phyloP scores from a whole-genome alignment of 352 stramenopile genomes.

The Phytophthora foliorum region DNA sequence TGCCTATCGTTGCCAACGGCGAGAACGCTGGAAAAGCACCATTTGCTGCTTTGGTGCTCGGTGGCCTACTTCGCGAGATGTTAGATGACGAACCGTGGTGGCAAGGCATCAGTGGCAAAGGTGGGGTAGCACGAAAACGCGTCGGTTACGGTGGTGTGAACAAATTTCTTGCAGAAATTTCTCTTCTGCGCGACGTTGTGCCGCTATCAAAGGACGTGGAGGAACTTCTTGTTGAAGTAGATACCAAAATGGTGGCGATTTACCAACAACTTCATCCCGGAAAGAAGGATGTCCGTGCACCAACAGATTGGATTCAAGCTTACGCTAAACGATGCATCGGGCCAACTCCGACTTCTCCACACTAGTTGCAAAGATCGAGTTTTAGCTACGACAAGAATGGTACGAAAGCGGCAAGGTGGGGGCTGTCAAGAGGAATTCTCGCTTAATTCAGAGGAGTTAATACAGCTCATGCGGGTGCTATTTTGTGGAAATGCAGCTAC shows the following conservation, averaged over 20 bases:
- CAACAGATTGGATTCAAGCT: slow-evolving; percentile 35
- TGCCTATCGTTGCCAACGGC: neutral
- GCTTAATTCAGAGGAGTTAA: slow-evolving; percentile 19
- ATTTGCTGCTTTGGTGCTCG: slow-evolving; percentile 58
- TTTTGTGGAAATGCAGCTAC: slow-evolving; percentile 24
- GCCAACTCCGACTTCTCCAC: neutral
- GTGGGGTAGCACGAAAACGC: slow-evolving; percentile 43
- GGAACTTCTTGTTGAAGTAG: slow-evolving; percentile 41
- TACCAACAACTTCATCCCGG: slow-evolving; percentile 69
- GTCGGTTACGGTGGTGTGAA: slow-evolving; percentile 73
- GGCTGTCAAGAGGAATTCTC: slow-evolving; percentile 7
- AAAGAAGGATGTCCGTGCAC: slow-evolving; percentile 50
- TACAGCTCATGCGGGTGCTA: slow-evolving; percentile 2
- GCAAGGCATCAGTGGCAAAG: slow-evolving; percentile 50
- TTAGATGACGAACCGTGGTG: slow-evolving; percentile 70
- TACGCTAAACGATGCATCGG: slow-evolving; percentile 37
- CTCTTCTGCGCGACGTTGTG: slow-evolving; percentile 52
- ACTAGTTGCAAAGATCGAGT: slow-evolving; percentile 12
- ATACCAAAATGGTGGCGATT: slow-evolving; percentile 54
- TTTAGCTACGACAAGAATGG: slow-evolving; percentile 2
- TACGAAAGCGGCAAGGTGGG: neutral
- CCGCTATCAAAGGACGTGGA: slow-evolving; percentile 48
- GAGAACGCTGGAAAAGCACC: slow-evolving; percentile 17
- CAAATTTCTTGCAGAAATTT: slow-evolving; percentile 76
- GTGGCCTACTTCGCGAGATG: slow-evolving; percentile 67